Base-by-base conservation (phyloP, 345 rosid species). In the Melastoma malabathricum region DNA sequence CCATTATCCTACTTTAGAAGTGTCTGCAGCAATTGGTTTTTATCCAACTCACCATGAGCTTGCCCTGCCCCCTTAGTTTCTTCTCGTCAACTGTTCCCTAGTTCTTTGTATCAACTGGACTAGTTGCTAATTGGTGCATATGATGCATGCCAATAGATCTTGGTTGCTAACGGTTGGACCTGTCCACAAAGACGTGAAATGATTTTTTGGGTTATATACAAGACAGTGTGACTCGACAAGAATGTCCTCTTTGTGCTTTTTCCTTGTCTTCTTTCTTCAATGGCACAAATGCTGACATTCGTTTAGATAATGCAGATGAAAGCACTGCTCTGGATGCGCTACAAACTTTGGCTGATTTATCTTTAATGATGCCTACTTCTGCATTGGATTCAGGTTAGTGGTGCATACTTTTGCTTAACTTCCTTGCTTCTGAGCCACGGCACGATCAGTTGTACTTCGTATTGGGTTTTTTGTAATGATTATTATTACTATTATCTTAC, bases 301-400 rank as follows among this genome's bases (percentile, higher is more conserved):
- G 41, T 34, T 34, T 34, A 12, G 12, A 34, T 7, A 34, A 61
- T 68, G 66, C 59, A 82, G 96, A 70, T 75, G 89, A 75, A 64
- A 68, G 62, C 55, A 44, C 67, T 58, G 65, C 74, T 29, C 71
- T 86, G 25, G 79, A 82, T 72, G 98, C 96, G 48, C 71, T 90
- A 46, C 80, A 86, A 61, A 78, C 87, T 25, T 66, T 85, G 69
- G 93, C 90, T 46, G 82, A 85, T 66, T 58, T 93, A 74, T 88
- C 90, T 38, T 66, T 75, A 68, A 64, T 70, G 66, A 69, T 65
- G 63, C 77, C 81, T 45, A 64, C 50, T 57, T 65, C 87, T 25
- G 47, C 71, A 50, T 61, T 80, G 70, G 92, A 80, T 57, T 82
- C 97, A 55, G 97, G 93, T 80, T 50, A 56, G 71, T 57, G n/a